phyloP scores from a whole-genome alignment of 306 rosid species.

The Vicia faba region DNA sequence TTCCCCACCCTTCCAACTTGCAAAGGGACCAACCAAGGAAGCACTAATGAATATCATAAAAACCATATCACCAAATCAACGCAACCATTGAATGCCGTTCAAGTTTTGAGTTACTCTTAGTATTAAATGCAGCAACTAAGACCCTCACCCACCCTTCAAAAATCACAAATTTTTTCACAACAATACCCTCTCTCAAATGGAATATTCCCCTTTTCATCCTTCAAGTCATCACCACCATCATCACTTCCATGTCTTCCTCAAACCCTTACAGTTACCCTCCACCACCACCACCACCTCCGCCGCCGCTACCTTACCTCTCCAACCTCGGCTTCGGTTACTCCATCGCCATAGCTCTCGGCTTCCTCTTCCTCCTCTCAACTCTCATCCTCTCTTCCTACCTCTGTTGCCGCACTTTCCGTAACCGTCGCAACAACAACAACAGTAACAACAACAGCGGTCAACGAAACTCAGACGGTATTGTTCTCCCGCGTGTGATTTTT shows the following conservation, averaged over 20 bases:
- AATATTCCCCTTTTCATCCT: conserved; percentile 44
- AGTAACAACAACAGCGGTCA: too few species aligned
- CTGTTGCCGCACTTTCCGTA: conserved; percentile 68
- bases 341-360: conserved; percentile 88
- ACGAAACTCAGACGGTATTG: conserved; percentile 47
- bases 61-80: conserved; percentile 21
- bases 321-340: conserved; percentile 85
- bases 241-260: conserved; percentile 29
- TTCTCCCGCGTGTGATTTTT: conserved; percentile 74
- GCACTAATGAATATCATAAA: neutral
- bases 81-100: conserved; percentile 42
- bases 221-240: conserved; percentile 1
- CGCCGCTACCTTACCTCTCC: conserved; percentile 53
- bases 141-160: conserved; percentile 64
- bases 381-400: conserved; percentile 85
- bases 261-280: conserved; percentile 27
- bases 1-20: neutral
- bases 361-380: conserved; percentile 80
- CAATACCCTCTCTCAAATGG: conserved; percentile 56
- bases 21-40: conserved; percentile 20
- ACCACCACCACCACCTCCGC: conserved; percentile 38
- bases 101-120: conserved; percentile 31
- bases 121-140: conserved; percentile 78
- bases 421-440: neutral
- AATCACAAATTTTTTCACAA: conserved; percentile 28